phyloP scores from a whole-genome alignment of 2,329 filamentous ascomycete species.

The Aspergillus sp. region DNA sequence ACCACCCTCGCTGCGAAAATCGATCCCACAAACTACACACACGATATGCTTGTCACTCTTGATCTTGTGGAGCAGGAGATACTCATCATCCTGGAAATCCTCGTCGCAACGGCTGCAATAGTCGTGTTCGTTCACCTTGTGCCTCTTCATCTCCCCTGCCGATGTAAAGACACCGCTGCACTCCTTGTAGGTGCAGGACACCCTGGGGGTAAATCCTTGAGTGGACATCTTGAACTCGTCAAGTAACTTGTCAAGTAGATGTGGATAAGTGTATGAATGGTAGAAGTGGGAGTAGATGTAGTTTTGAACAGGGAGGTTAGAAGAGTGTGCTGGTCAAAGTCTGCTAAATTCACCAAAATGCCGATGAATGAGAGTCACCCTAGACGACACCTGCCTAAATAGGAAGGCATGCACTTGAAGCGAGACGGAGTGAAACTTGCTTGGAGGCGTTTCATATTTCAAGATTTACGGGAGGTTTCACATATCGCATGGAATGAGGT shows the following conservation, averaged over 20 bases:
- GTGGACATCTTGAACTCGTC: constrained; percentile 13
- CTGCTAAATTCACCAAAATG: background rate
- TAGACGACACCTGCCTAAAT: too few relatives aligned
- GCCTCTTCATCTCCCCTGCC: constrained; percentile 50
- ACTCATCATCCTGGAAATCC: constrained; percentile 51
- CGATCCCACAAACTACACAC: constrained; percentile 59
- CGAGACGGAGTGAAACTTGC: too few relatives aligned
- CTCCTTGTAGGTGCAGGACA: constrained; percentile 49
- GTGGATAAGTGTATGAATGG: background rate
- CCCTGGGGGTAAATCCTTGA: constrained; percentile 21
- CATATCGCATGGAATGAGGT: background rate
- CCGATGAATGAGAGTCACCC: background rate
- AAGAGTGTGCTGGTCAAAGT: too few relatives aligned
- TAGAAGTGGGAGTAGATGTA: background rate
- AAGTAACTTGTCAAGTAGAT: background rate
- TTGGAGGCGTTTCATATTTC: too few relatives aligned
- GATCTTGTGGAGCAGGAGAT: constrained; percentile 53
- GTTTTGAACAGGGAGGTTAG: background rate
- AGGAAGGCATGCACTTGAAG: too few relatives aligned
- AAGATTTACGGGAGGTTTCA: too few relatives aligned
- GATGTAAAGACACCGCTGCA: constrained; percentile 52
- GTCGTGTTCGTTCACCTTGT: constrained; percentile 51
- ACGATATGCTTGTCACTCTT: constrained; percentile 51
- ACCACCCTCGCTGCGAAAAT: constrained; percentile 57
- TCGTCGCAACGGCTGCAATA: constrained; percentile 47